Evolutionary conservation across 192 early-diverging fungal species (phyloP), one percentile per base, ranked within the genome.

Genomic region (Backusella liffmaniae): DNA sequence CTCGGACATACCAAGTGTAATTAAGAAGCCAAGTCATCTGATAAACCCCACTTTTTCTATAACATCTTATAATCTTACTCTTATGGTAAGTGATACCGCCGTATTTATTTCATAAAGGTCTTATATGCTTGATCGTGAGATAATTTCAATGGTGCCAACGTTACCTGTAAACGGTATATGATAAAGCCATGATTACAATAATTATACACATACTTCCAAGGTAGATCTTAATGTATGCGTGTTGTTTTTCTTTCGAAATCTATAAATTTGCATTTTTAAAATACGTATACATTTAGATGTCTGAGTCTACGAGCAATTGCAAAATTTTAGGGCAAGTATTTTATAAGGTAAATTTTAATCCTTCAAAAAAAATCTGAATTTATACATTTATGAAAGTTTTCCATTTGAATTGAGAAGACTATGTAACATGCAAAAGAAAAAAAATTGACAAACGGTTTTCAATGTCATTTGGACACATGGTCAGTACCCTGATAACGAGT

Each of bases 61-160:
- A 62, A 62, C 2, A 29, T 62, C 56, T 62, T 62, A 62, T 62
- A 62, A 62, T 62, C 56, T 62, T 62, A 62, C 56, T 62, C 56
- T 62, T 62, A 62, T 62, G 56, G 56, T 26, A 62, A 13, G 56
- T 62, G 56, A 62, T 62, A 62, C 56, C 12, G 23, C 29, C 18
- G 46, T 29, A 62, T 62, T 29, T 26, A 62, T 7, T 18, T 18
- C 18, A 49, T 49, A 7, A 49, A 49, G 46, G 46, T 49, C 46
- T n/a, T 49, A 49, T 49, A 49, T 49, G 15, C 46, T 49, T n/a
- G 15, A 49, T n/a, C 46, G 46, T 49, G 46, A 49, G 46, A 49
- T 49, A 49, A 7, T 49, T 49, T n/a, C 46, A 49, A 49, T 6
- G 7, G 5, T 49, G 18, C 18, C n/a, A 49, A 6, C 15, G 1